Base-by-base conservation (phyloP, 176 grass and related monocot genomes). In the Oryza punctata region DNA sequence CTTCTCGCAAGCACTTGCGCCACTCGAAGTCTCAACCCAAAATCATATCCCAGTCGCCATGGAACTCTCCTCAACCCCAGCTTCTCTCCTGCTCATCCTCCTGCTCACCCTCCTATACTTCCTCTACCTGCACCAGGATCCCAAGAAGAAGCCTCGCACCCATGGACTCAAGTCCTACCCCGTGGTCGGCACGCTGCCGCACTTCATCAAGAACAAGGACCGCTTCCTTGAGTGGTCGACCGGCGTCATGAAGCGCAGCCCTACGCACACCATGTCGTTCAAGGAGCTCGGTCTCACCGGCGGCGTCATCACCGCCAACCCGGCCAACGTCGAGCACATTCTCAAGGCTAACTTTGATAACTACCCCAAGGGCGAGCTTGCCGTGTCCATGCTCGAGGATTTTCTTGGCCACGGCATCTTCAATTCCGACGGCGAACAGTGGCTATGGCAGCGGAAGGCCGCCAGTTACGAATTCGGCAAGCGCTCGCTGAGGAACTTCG, bases 341-440 rank as follows among this genome's bases (percentile, higher is more conserved):
- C 21, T 81, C 2, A 90, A 83, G 69, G 73, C 84, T 69, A 89
- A 88, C 75, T 89, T 85, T 28, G 77, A 15, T 7, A 91, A 89
- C 80, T 97, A 94, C 83, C 90, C 90, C 7, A 94, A 92, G 74
- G 90, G 90, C 0, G 57, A 85, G 18, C 65, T 72, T 43, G 10
- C 77, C 3, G 77, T 80, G 3, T 73, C 88, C 30, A 28, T 84
- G 71, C 40, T 94, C 27, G 65, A 85, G 46, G 94, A 97, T 80
- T 87, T 94, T n/a, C 86, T 97, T 0, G 94, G 94, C 27, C 81
- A 81, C 7, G 90, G 94, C 71, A 94, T 97, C 71, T 94, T 97
- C 84, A 94, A 90, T 61, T 85, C 90, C 21, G 83, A 94, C 40
- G 92, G 92, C 0, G 74, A 97, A 0, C 72, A 87, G 25, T 97